phyloP scores from a whole-genome alignment of 768 basidiomycete species.

The Bullera alba region DNA sequence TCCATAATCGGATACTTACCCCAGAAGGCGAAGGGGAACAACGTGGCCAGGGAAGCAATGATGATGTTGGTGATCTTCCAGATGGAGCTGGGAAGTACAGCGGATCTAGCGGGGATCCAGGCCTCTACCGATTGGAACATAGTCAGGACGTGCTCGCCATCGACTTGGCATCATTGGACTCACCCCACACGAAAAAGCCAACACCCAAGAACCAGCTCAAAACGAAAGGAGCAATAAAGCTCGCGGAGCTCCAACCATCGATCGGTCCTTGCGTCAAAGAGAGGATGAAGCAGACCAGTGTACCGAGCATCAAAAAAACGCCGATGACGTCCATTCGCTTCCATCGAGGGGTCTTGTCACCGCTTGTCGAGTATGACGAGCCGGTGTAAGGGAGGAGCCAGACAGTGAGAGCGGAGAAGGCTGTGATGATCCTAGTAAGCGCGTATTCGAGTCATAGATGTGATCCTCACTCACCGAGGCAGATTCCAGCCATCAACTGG shows the following conservation, averaged over 20 bases:
- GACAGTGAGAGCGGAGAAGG: slow-evolving; percentile 46
- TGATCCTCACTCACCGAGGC: slow-evolving; percentile 2
- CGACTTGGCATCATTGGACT: neutral
- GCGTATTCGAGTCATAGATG: neutral
- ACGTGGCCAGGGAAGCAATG: slow-evolving; percentile 13
- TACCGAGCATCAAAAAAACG: slow-evolving; percentile 32
- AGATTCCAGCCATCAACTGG: slow-evolving; percentile 50
- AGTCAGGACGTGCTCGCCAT: neutral
- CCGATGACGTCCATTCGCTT: slow-evolving; percentile 43
- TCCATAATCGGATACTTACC: too few relatives aligned
- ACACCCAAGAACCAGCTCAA: slow-evolving; percentile 49
- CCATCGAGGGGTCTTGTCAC: slow-evolving; percentile 23
- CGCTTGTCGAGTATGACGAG: slow-evolving; percentile 11
- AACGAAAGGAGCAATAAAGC: slow-evolving; percentile 51
- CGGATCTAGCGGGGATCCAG: slow-evolving; percentile 46
- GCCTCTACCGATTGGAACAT: slow-evolving; percentile 35
- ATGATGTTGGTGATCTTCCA: slow-evolving; percentile 38
- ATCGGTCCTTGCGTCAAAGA: slow-evolving; percentile 49
- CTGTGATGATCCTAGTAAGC: slow-evolving; percentile 43
- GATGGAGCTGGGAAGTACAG: slow-evolving; percentile 42
- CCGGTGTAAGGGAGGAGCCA: slow-evolving; percentile 28
- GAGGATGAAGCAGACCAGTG: slow-evolving; percentile 42
- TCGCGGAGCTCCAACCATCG: slow-evolving; percentile 52
- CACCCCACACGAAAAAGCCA: slow-evolving; percentile 54
- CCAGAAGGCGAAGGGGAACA: slow-evolving; percentile 34